A percentile compares a stretch with the other conserved stretches of the same genome.
phyloP scores from a whole-genome alignment of 2,329 filamentous ascomycete genomes.

The Tolypocladium cylindrosporum region DNA sequence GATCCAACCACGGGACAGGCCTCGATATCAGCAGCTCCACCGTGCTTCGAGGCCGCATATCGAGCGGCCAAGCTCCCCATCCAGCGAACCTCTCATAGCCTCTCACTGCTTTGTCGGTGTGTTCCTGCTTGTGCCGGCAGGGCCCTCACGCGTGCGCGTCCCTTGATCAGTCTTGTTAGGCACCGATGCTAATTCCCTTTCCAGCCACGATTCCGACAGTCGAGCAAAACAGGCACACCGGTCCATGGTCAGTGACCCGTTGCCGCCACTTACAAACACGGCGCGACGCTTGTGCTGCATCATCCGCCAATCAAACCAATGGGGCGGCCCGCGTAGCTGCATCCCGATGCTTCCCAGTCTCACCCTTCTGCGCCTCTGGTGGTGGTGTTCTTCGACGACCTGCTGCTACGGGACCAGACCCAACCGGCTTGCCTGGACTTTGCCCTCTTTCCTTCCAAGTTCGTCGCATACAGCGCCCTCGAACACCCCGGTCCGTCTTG shows the following conservation, averaged over 20 bases:
- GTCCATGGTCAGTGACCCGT: not conserved
- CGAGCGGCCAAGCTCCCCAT: constrained; percentile 13
- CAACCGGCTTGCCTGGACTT: not conserved
- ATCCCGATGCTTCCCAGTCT: not conserved
- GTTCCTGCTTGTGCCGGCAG: constrained; percentile 11
- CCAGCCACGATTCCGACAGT: not conserved
- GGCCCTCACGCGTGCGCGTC: constrained; percentile 9
- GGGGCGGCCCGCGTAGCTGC: not conserved
- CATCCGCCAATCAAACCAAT: not conserved
- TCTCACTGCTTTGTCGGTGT: constrained; percentile 24
- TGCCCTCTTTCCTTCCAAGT: not conserved
- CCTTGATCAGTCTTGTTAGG: constrained; percentile 4
- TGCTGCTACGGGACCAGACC: not conserved
- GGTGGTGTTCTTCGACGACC: not conserved
- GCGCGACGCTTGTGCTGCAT: not conserved
- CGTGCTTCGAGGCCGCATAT: constrained; percentile 24
- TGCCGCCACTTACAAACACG: not conserved
- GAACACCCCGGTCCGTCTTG: not conserved
- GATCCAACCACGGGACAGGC: constrained; percentile 13
- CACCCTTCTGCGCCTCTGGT: not conserved
- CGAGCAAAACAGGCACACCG: not conserved
- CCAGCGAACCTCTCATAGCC: constrained; percentile 1
- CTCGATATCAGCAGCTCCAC: constrained; percentile 19
- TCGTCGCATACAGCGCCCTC: not conserved
- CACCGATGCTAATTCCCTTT: not conserved